phyloP scores from a whole-genome alignment of 2,329 filamentous ascomycete species.

The Penicillium janthinellum region DNA sequence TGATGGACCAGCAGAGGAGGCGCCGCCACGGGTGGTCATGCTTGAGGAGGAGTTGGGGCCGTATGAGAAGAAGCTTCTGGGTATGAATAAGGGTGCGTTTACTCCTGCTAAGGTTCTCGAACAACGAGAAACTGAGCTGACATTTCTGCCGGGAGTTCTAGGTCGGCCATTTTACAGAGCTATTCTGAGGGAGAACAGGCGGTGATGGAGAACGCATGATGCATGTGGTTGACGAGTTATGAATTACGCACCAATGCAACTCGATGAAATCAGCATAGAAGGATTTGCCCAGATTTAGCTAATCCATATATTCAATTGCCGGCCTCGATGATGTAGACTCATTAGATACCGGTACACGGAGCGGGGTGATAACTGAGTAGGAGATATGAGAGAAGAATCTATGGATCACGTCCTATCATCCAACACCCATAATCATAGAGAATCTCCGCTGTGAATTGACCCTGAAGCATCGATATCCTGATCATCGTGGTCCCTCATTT shows the following conservation, averaged over 20 bases:
- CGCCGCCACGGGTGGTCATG: slow-evolving; percentile 14
- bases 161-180: slow-evolving; percentile 4
- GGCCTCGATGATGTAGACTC: neutral
- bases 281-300: no score
- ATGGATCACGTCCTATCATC: neutral
- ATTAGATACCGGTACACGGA: neutral
- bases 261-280: neutral
- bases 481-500: neutral
- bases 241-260: no score
- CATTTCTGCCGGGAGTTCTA: neutral
- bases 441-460: neutral
- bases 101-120: neutral
- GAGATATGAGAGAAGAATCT: neutral
- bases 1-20: slow-evolving; percentile 14
- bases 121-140: neutral
- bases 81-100: slow-evolving; percentile 18
- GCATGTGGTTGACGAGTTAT: neutral
- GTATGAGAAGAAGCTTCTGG: slow-evolving; percentile 18
- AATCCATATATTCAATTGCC: neutral
- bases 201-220: neutral
- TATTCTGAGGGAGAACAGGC: neutral
- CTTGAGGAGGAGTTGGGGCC: slow-evolving; percentile 22
- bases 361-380: neutral
- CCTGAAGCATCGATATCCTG: neutral
- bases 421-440: neutral